These are phyloP conservation scores for Phialophora macrospora DNA, from an alignment of 2,329 filamentous ascomycete species.

Conservation along the genomic window DNA sequence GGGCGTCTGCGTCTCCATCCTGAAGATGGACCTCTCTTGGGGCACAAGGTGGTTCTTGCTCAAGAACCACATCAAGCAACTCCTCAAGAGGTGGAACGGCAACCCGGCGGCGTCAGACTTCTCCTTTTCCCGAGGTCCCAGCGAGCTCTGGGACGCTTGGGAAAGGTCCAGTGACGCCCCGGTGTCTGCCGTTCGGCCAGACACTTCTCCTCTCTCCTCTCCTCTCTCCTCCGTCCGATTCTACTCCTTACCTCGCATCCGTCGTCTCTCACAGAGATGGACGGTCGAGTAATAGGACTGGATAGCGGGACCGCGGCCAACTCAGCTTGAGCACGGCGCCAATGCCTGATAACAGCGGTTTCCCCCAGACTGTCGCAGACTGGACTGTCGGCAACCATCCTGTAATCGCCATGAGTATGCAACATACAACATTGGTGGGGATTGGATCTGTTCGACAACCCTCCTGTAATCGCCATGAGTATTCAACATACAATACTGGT, in stretches of 20 bases:
- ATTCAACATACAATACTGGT: background rate
- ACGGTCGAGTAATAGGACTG: slow-evolving; percentile 1
- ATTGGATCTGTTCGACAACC: slow-evolving; percentile 4
- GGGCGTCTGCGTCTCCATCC: slow-evolving; percentile 3
- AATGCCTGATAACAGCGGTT: slow-evolving; percentile 17
- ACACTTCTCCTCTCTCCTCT: slow-evolving; percentile 1
- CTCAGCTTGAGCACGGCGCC: slow-evolving; percentile 10
- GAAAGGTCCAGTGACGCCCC: background rate
- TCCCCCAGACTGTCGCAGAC: slow-evolving; percentile 16
- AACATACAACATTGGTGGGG: slow-evolving; percentile 7
- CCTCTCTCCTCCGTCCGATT: background rate
- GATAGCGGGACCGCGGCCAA: slow-evolving; percentile 18
- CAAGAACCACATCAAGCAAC: background rate
- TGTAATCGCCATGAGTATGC: slow-evolving; percentile 7
- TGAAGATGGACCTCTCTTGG: slow-evolving; percentile 2
- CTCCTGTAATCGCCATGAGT: slow-evolving; percentile 8
- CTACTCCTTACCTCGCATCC: background rate
- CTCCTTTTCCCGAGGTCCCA: slow-evolving; percentile 9
- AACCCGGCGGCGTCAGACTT: slow-evolving; percentile 6
- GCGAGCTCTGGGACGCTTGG: slow-evolving; percentile 7
- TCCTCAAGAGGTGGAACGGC: slow-evolving; percentile 1
- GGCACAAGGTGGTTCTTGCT: slow-evolving; percentile 8
- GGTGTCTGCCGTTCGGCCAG: background rate
- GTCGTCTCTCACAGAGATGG: slow-evolving; percentile 11
- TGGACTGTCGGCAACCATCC: slow-evolving; percentile 10